A percentile compares a stretch with the other conserved stretches of the same genome.
Conservation (phyloP, 2,329 filamentous ascomycete genomes). For the Aurifilum marmelostoma region DNA sequence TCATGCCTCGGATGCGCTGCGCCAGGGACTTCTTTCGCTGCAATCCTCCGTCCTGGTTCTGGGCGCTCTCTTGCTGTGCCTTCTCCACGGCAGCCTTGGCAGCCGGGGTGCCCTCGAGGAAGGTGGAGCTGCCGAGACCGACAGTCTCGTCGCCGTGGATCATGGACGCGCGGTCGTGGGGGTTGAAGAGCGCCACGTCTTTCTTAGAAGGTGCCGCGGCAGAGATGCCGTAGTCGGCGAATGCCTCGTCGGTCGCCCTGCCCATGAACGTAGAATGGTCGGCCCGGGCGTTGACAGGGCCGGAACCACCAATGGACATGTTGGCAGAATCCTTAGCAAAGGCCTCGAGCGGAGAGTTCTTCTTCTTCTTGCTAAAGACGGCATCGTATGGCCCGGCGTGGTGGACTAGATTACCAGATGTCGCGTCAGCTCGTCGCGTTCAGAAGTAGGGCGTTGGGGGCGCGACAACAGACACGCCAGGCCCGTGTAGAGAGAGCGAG, state of each 20-base stretch:
- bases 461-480: background rate
- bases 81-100: conserved; percentile 78
- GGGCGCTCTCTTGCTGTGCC: conserved; percentile 66
- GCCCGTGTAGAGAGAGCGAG: no score
- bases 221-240: conserved; percentile 67
- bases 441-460: background rate
- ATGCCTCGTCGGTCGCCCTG: conserved; percentile 77
- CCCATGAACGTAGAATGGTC: conserved; percentile 91
- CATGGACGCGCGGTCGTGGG: conserved; percentile 66
- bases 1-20: conserved; percentile 86
- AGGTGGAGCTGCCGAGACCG: conserved; percentile 91
- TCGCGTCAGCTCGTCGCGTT: conserved; percentile 9
- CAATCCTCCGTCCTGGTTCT: conserved; percentile 63
- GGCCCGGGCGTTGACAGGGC: conserved; percentile 78
- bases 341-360: conserved; percentile 90
- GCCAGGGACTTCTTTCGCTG: conserved; percentile 93
- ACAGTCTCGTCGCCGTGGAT: conserved; percentile 83
- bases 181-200: conserved; percentile 66
- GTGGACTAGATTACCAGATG: conserved; percentile 65
- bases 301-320: conserved; percentile 86
- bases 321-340: conserved; percentile 93
- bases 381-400: conserved; percentile 98
- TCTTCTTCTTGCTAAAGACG: conserved; percentile 84
- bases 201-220: conserved; percentile 37
- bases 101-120: conserved; percentile 90